These are phyloP conservation scores for Thermochaetoides thermophila DNA, from an alignment of 495 filamentous ascomycete species.

Conservation along the genomic window DNA sequence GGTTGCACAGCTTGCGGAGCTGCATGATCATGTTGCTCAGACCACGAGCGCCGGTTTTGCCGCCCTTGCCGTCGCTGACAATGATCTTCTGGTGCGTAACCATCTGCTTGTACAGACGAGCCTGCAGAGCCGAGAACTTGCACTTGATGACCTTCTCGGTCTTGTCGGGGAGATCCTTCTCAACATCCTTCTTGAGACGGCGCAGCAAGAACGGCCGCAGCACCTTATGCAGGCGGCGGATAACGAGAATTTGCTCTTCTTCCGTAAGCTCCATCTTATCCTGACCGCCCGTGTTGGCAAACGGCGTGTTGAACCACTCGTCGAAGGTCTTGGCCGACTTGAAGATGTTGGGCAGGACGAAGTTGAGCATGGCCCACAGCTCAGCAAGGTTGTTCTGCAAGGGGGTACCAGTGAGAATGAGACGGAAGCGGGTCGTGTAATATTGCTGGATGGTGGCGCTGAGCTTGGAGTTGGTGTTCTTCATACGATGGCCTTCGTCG, in stretches of 20 bases:
- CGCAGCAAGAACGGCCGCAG: conserved; percentile 91
- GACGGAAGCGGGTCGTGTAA: conserved; percentile 83
- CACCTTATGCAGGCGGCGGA: conserved; percentile 96
- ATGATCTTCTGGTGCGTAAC: conserved; percentile 85
- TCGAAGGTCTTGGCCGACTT: conserved; percentile 98
- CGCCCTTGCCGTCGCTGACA: conserved; percentile 88
- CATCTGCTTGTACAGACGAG: conserved; percentile 90
- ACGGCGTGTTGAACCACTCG: conserved; percentile 99
- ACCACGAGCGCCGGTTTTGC: conserved; percentile 88
- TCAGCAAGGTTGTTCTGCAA: conserved; percentile 95
- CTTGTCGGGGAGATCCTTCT: conserved; percentile 96
- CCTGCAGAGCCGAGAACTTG: conserved; percentile 88
- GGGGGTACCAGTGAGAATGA: conserved; percentile 94
- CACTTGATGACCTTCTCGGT: conserved; percentile 98
- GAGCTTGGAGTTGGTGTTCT: conserved; percentile 94
- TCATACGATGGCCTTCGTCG: conserved; percentile 98
- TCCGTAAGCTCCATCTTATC: conserved; percentile 97
- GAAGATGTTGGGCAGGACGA: conserved; percentile 96
- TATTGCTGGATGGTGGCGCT: conserved; percentile 89
- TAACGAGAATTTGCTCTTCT: conserved; percentile 98
- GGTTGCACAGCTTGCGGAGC: conserved; percentile 94
- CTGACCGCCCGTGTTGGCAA: conserved; percentile 93
- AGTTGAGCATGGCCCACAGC: conserved; percentile 94
- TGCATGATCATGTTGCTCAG: conserved; percentile 99
- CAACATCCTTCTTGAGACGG: conserved; percentile 98